phyloP scores from a whole-genome alignment of 176 grass and related monocot genomes.

The Bolboschoenus planiculmis region DNA sequence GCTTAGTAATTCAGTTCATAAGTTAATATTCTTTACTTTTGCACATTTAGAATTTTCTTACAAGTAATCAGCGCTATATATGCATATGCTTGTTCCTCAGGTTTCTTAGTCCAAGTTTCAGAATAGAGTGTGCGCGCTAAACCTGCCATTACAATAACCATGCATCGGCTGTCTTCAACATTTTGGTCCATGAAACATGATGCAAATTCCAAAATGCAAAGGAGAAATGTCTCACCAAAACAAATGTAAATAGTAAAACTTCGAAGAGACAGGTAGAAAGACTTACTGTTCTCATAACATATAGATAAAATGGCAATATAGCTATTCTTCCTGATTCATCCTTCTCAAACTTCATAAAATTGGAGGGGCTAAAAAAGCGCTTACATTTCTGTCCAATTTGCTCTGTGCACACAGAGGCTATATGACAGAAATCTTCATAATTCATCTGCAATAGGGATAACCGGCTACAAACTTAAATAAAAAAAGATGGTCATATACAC shows the following conservation, averaged over 20 bases:
- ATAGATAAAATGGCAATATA: constrained; percentile 96
- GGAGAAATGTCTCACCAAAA: background rate
- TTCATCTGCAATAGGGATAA: constrained; percentile 61
- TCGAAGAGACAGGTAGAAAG: background rate
- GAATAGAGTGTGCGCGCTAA: background rate
- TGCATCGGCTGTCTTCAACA: background rate
- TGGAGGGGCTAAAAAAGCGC: constrained; percentile 94
- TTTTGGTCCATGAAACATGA: background rate
- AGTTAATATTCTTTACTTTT: background rate
- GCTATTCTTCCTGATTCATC: constrained; percentile 99
- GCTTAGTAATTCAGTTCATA: background rate
- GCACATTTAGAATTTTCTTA: background rate
- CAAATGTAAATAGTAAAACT: background rate
- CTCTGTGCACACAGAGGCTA: constrained; percentile 88
- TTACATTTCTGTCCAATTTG: constrained; percentile 98
- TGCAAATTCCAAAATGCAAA: background rate
- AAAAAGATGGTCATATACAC: background rate
- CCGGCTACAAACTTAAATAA: background rate
- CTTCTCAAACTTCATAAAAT: constrained; percentile 99
- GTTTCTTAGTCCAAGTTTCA: background rate
- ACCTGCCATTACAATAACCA: background rate
- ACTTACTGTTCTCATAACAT: constrained; percentile 97
- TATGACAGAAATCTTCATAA: constrained; percentile 99
- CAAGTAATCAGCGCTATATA: background rate
- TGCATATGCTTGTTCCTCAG: background rate